Percentiles rank a stretch among this genome's conserved stretches.
phyloP scores from a whole-genome alignment of 2,329 filamentous ascomycete genomes.

The Berkeleyomyces rouxiae region DNA sequence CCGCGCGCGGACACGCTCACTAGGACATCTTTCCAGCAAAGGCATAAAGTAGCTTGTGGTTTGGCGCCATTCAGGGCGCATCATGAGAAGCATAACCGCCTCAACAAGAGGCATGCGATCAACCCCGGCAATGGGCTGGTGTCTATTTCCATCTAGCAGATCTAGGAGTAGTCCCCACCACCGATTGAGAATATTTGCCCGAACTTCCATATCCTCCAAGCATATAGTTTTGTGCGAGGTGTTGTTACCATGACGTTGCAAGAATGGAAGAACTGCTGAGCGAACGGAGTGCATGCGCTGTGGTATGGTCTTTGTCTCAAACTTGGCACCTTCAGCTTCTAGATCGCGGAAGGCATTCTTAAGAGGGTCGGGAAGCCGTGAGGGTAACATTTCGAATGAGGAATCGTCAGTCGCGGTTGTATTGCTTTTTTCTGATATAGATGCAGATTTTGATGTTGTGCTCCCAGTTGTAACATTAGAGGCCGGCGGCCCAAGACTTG shows the following conservation, averaged over 20 bases:
- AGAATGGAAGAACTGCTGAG: slow-evolving; percentile 55
- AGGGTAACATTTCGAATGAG: slow-evolving; percentile 27
- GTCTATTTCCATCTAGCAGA: slow-evolving; percentile 49
- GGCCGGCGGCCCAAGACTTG: slow-evolving; percentile 25
- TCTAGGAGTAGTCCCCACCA: slow-evolving; percentile 81
- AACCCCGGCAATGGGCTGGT: slow-evolving; percentile 63
- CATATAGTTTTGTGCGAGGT: slow-evolving; percentile 45
- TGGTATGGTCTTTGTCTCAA: slow-evolving; percentile 44
- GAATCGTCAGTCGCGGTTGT: slow-evolving; percentile 28
- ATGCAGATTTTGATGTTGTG: slow-evolving; percentile 25
- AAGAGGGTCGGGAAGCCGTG: slow-evolving; percentile 31
- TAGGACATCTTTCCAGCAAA: slow-evolving; percentile 36
- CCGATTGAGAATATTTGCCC: slow-evolving; percentile 65
- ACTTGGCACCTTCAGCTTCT: slow-evolving; percentile 35
- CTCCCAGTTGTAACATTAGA: slow-evolving; percentile 23
- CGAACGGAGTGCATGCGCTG: slow-evolving; percentile 64
- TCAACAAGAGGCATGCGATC: slow-evolving; percentile 70
- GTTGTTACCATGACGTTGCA: slow-evolving; percentile 53
- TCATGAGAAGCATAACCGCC: slow-evolving; percentile 66
- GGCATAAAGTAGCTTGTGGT: slow-evolving; percentile 52
- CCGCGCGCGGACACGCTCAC: slow-evolving; percentile 28
- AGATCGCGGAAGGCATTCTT: slow-evolving; percentile 39
- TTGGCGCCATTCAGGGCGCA: slow-evolving; percentile 71
- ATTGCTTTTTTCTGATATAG: slow-evolving; percentile 23
- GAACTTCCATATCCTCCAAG: slow-evolving; percentile 69